phyloP scores from a whole-genome alignment of 169 alveolate species.

The Plasmodium chabaudi region DNA sequence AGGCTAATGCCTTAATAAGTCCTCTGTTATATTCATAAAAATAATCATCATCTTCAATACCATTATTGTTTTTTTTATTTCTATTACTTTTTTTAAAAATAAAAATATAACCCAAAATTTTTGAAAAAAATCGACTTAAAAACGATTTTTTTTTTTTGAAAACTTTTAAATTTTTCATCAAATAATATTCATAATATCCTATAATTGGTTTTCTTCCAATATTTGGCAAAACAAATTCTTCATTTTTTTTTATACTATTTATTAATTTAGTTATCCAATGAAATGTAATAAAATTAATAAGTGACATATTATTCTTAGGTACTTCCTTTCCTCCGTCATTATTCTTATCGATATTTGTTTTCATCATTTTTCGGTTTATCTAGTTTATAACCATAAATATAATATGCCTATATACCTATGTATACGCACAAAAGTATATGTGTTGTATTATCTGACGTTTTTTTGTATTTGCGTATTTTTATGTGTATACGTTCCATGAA shows the following conservation, averaged over 20 bases:
- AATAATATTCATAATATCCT: slow-evolving; percentile 4
- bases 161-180: slow-evolving; percentile 16
- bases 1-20: neutral
- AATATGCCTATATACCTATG: too few species aligned
- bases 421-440: too few species aligned
- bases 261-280: slow-evolving; percentile 40
- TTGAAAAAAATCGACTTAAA: neutral
- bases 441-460: too few species aligned
- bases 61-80: neutral
- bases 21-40: neutral
- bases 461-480: too few species aligned
- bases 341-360: neutral
- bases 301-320: neutral
- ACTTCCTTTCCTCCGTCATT: slow-evolving; percentile 1
- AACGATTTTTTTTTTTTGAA: neutral
- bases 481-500: too few species aligned
- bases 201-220: slow-evolving; percentile 13
- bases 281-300: slow-evolving; percentile 33
- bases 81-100: neutral
- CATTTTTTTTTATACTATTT: neutral
- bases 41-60: neutral
- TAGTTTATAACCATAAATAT: too few species aligned
- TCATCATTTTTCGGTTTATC: neutral
- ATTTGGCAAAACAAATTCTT: slow-evolving; percentile 29
- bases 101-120: neutral